Evolutionary conservation across 768 basidiomycete genomes (phyloP).

Genomic region (Hemileccinum rubropunctum): DNA sequence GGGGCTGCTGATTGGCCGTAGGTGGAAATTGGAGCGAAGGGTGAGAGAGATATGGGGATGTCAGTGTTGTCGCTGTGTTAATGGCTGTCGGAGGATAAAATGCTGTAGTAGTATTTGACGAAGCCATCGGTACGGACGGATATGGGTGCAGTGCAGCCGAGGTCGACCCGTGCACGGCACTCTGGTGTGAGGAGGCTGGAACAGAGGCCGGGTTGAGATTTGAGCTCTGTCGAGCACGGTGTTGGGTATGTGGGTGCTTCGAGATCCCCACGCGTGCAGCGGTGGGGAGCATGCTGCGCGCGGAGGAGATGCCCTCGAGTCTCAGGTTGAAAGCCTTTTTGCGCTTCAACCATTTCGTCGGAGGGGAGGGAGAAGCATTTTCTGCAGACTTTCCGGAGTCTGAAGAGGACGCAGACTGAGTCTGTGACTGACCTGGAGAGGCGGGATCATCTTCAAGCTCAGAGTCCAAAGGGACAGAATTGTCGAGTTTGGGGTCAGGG

Average conservation of each 20-base stretch:
- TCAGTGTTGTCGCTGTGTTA: constrained; percentile 30
- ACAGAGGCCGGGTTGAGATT: constrained; percentile 31
- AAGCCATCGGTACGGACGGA: constrained; percentile 11
- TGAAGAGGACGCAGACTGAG: constrained; percentile 18
- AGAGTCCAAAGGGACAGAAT: constrained; percentile 3
- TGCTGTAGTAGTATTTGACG: constrained; percentile 18
- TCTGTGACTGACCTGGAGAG: constrained; percentile 14
- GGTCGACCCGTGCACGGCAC: constrained; percentile 6
- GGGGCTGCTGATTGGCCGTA: constrained; percentile 10
- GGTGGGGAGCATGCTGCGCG: constrained; percentile 18
- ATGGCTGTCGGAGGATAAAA: constrained; percentile 31
- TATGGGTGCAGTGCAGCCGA: constrained; percentile 16
- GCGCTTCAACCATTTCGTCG: constrained; percentile 49
- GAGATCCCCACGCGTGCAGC: constrained; percentile 23
- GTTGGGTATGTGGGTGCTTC: constrained; percentile 24
- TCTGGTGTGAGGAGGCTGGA: constrained; percentile 21
- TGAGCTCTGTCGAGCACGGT: constrained; percentile 30
- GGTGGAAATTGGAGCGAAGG: constrained; percentile 28
- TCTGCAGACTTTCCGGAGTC: constrained; percentile 31
- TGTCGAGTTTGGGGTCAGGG: constrained; percentile 7
- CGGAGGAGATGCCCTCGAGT: constrained; percentile 41
- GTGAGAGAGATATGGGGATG: constrained; percentile 31
- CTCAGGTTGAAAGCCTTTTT: constrained; percentile 58
- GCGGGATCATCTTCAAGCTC: constrained; percentile 22
- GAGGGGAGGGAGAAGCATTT: constrained; percentile 25